Evolutionary conservation across 495 filamentous ascomycete species (phyloP), one percentile per base, ranked within the genome.

Genomic region (Penicillium desertorum): DNA sequence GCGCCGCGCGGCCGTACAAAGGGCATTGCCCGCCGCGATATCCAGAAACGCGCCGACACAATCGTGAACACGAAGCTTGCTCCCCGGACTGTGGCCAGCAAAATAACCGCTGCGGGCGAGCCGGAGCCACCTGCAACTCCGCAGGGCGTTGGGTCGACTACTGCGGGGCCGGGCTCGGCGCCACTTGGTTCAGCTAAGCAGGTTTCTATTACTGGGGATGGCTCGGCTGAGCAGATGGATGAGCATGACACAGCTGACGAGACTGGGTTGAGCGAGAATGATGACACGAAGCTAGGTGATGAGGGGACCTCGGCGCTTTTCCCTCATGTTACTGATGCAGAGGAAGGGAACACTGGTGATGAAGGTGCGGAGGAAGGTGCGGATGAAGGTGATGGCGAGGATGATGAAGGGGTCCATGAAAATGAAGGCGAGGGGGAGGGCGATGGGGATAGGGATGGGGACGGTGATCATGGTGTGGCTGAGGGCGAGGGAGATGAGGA

Each of bases 191-290:
- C 49, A 5, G 22, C 48, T 19, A 59, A 58, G 29, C 46, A 50
- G 25, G 14, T 14, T 16, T 43, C 62, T 41, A 17, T 37, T 7
- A 54, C 52, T 16, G 70, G 60, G 4, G 67, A 67, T 46, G 30
- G 34, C 6, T 51, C 23, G 27, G 57, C 51, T 52, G 72, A 41
- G 48, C 68, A 66, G 20, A 73, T 73, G 27, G 74, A 68, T 30
- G 79, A 77, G 14, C 86, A 89, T 57, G 89, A 91, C 54, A 87
- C 83, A 50, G 89, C 86, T 0, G 89, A 91, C 60, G 89, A 92
- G 71, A 91, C 87, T 65, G 89, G 92, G 57, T 71, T 92, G 8
- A 91, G 86, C 51, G 89, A 92, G 52, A 79, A 86, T 5, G 80
- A 83, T 32, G 80, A 82, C 25, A 74, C 72, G 58, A 68, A 70